Base-by-base conservation (phyloP, 2,329 filamentous ascomycete genomes). In the Colletotrichum melonis region DNA sequence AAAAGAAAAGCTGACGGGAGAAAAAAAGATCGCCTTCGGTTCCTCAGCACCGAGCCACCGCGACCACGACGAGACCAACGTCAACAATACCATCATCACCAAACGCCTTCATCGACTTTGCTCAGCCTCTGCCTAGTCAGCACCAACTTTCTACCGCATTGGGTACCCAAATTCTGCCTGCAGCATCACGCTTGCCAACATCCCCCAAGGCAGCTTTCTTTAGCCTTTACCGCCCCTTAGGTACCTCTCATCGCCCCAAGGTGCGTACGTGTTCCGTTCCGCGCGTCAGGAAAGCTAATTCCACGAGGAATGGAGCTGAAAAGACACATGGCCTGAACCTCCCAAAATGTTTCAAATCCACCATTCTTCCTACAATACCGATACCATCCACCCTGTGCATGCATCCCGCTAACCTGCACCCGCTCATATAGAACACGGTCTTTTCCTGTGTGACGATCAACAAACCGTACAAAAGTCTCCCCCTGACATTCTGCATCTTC, bases 271-370 rank as follows among this genome's bases (percentile, higher is more conserved):
- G 66, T 52, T 72, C 38, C 32, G 65, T 58, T 30, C 42, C 35
- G 38, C 70, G 67, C 56, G 56, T 73, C 35, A n/a, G 59, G 69
- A 73, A 73, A 65, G 56, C 67, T 66, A 70, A 73, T 60, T 62
- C 67, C 58, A 52, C n/a, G 56, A 35, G 70, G 70, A 73, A 73
- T 73, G 70, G 70, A 70, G 70, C 70, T 66, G 67, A 65, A 70
- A 73, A 73, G 70, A 73, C 70, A 73, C 59, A 73, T 73, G 67
- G 70, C 70, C 70, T 65, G 49, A 73, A 73, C 70, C 60, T 32
- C 22, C 60, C 49, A 38, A 60, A 73, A 52, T 73, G 70, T 73
- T 73, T 73, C 70, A 73, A 56, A 64, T 8, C 52, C 68, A 59
- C n/a, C 62, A 54, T n/a, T 46, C 28, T 54, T 28, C 52, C 52